Percentiles rank a stretch among this genome's conserved stretches.
These are phyloP conservation scores for Cetraspora pellucida DNA, from an alignment of 192 early-diverging fungal species.

Conservation along the genomic window DNA sequence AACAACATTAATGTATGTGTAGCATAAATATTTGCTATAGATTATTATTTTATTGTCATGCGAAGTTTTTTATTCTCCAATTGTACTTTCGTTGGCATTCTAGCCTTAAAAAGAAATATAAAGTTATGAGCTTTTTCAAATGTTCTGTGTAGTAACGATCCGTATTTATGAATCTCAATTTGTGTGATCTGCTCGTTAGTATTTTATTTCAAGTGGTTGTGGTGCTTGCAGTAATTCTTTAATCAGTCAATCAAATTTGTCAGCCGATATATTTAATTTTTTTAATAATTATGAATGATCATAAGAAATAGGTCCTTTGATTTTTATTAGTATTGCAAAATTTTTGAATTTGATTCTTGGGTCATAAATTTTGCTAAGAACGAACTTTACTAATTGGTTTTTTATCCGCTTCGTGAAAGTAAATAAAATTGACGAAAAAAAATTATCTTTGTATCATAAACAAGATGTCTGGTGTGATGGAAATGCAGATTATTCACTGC, in stretches of 20 bases:
- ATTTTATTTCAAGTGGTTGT: background rate
- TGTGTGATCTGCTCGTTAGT: slow-evolving; percentile 12
- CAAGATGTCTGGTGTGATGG: background rate
- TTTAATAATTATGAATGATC: background rate
- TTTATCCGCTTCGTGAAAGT: background rate
- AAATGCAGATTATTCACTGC: background rate
- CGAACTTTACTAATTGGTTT: background rate
- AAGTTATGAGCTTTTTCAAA: background rate
- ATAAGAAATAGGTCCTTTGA: background rate
- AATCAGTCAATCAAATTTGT: slow-evolving; percentile 1
- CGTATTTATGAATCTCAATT: background rate
- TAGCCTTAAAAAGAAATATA: slow-evolving; percentile 7
- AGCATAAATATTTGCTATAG: background rate
- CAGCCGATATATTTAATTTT: background rate
- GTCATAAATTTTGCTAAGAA: background rate
- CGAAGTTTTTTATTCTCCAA: no score
- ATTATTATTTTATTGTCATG: background rate
- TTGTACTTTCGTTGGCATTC: background rate
- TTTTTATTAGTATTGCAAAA: background rate
- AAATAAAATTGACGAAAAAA: slow-evolving; percentile 5
- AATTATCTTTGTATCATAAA: background rate
- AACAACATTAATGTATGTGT: background rate
- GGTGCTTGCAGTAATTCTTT: slow-evolving; percentile 1
- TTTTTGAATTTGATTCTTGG: background rate
- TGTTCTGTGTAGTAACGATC: background rate